Evolutionary conservation across 768 basidiomycete species (phyloP).

Genomic region (Leccinellum luteum): DNA sequence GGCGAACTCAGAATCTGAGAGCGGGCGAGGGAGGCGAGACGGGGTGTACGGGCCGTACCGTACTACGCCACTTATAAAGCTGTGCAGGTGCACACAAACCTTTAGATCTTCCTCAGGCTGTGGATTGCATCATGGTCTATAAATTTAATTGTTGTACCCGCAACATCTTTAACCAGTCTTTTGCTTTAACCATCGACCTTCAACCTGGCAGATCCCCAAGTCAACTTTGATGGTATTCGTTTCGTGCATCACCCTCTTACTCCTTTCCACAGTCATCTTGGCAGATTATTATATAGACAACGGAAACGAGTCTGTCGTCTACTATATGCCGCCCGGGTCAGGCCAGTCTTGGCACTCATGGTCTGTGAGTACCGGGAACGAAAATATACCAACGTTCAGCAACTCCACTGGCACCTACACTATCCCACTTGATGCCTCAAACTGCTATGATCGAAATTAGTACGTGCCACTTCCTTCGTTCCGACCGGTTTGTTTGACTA

Average conservation of each 20-base stretch:
- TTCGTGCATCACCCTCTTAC: constrained; percentile 5
- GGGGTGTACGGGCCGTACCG: too few relatives aligned
- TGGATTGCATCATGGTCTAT: too few relatives aligned
- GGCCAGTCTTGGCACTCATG: constrained; percentile 13
- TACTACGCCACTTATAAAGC: too few relatives aligned
- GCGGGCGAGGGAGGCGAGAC: too few relatives aligned
- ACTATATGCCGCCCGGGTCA: constrained; percentile 16
- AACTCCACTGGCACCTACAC: constrained; percentile 21
- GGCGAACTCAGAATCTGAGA: too few relatives aligned
- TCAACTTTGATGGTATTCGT: constrained; percentile 1
- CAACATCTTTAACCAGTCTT: background rate
- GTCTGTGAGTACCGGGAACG: too few relatives aligned
- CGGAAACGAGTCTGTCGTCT: constrained; percentile 18
- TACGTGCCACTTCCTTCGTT: constrained; percentile 11
- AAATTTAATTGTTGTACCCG: too few relatives aligned
- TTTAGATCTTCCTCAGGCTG: too few relatives aligned
- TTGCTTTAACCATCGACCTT: background rate
- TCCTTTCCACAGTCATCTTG: constrained; percentile 12
- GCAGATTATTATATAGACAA: constrained; percentile 27
- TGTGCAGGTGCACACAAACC: too few relatives aligned
- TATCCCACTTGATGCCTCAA: constrained; percentile 15
- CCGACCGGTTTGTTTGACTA: constrained; percentile 1
- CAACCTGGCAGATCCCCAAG: background rate
- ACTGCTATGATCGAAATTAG: constrained; percentile 27
- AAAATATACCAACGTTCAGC: background rate